phyloP scores from a whole-genome alignment of 2,329 filamentous ascomycete species.

The Metarhizium rileyi region DNA sequence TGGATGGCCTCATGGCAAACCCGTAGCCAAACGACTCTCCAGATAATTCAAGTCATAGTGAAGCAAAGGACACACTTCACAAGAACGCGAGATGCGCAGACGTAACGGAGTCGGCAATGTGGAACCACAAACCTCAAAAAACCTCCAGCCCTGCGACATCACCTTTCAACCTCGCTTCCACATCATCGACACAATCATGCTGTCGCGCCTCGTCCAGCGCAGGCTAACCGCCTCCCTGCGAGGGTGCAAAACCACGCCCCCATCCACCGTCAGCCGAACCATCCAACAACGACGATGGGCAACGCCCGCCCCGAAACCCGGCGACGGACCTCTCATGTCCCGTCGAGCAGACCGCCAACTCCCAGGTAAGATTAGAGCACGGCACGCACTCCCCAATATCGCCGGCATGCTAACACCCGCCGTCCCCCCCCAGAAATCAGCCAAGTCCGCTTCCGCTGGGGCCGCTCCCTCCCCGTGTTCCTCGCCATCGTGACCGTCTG shows the following conservation, averaged over 20 bases:
- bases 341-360: slow-evolving; percentile 56
- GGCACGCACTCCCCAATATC: no score
- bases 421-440: slow-evolving; percentile 25
- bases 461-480: slow-evolving; percentile 73
- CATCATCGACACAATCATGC: slow-evolving; percentile 6
- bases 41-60: no score
- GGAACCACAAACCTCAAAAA: slow-evolving; percentile 6
- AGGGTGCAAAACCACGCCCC: slow-evolving; percentile 8
- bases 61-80: no score
- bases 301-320: slow-evolving; percentile 45
- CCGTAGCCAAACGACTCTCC: no score
- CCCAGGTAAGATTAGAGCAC: slow-evolving; percentile 36
- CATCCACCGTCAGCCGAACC: slow-evolving; percentile 5
- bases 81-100: no score
- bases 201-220: slow-evolving; percentile 13
- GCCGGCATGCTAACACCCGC: no score
- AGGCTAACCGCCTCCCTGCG: slow-evolving; percentile 16
- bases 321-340: slow-evolving; percentile 55
- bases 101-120: background rate
- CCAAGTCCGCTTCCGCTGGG: slow-evolving; percentile 48
- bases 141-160: slow-evolving; percentile 1
- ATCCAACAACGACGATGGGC: slow-evolving; percentile 37
- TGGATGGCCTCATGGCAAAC: no score
- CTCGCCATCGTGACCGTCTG: slow-evolving; percentile 57
- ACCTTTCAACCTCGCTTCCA: background rate